phyloP scores from a whole-genome alignment of 805 yeast genomes.

The Yarrowia phangngaensis region DNA sequence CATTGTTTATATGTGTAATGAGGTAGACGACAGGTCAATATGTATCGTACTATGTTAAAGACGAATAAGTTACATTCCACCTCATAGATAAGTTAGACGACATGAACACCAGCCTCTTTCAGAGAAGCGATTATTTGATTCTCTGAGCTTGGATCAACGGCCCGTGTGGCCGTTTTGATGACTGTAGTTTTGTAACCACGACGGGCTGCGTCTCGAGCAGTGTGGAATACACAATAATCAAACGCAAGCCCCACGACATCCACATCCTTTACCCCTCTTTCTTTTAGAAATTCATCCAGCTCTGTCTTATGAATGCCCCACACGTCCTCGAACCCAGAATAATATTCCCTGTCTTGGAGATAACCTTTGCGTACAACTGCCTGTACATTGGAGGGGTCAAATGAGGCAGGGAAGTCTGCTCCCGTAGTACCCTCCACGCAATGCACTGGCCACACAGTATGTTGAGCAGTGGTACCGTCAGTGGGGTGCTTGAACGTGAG shows the following conservation, averaged over 20 bases:
- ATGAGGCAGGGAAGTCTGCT: conserved; percentile 53
- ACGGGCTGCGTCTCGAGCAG: conserved; percentile 64
- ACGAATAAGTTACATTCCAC: too few species aligned
- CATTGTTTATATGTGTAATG: too few species aligned
- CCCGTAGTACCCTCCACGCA: conserved; percentile 75
- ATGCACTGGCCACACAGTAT: conserved; percentile 81
- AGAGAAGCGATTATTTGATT: background rate
- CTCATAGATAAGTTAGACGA: background rate
- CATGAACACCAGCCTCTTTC: background rate
- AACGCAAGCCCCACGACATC: conserved; percentile 78
- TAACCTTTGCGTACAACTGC: conserved; percentile 67
- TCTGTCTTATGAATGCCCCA: conserved; percentile 74
- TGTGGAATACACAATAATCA: conserved; percentile 78
- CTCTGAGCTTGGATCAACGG: conserved; percentile 3
- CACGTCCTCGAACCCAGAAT: conserved; percentile 79
- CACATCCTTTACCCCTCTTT: conserved; percentile 54
- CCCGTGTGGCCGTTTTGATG: conserved; percentile 1
- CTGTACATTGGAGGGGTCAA: conserved; percentile 42
- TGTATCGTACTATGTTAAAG: too few species aligned
- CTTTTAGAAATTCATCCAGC: conserved; percentile 48
- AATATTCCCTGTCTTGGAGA: conserved; percentile 70
- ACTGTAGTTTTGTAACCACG: conserved; percentile 65
- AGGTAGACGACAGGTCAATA: too few species aligned
- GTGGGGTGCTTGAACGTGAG: conserved; percentile 52
- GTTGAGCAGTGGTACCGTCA: conserved; percentile 36